Evolutionary conservation across 192 early-diverging fungal genomes (phyloP).

Genomic region (Rhizophagus sp.): DNA sequence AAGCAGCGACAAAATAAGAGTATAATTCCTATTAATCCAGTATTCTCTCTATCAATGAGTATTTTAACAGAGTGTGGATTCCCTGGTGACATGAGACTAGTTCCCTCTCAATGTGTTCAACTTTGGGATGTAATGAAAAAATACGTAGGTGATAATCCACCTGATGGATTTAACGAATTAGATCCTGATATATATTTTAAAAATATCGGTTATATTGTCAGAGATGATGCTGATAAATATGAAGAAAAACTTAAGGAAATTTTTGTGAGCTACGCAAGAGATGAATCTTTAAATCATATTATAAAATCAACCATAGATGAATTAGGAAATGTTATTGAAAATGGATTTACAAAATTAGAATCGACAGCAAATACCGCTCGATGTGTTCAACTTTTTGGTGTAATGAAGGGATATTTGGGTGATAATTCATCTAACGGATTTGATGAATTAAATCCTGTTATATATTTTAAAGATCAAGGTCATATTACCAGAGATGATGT

Average conservation of each 20-base stretch:
- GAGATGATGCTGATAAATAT: conserved; percentile 32
- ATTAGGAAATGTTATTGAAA: neutral
- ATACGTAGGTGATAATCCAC: conserved; percentile 16
- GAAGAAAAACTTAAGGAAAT: conserved; percentile 36
- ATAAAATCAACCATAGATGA: neutral
- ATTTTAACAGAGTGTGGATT: conserved; percentile 20
- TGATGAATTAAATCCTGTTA: too few species aligned
- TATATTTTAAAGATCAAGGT: too few species aligned
- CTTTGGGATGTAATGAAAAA: conserved; percentile 39
- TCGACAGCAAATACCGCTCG: conserved; percentile 8
- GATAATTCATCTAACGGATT: too few species aligned
- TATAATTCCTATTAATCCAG: conserved; percentile 38
- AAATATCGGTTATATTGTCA: conserved; percentile 26
- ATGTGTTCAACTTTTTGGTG: too few species aligned
- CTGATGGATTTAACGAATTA: neutral
- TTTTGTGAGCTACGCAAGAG: conserved; percentile 10
- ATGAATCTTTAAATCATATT: conserved; percentile 1
- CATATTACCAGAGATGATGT: too few species aligned
- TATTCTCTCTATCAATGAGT: conserved; percentile 29
- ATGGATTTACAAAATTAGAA: conserved; percentile 33
- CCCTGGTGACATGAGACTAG: conserved; percentile 39
- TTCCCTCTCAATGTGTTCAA: conserved; percentile 38
- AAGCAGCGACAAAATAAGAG: neutral
- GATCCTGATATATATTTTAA: conserved; percentile 41
- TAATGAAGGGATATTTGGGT: too few species aligned